phyloP scores from a whole-genome alignment of 345 rosid genomes.

The Eucalyptus cloeziana region DNA sequence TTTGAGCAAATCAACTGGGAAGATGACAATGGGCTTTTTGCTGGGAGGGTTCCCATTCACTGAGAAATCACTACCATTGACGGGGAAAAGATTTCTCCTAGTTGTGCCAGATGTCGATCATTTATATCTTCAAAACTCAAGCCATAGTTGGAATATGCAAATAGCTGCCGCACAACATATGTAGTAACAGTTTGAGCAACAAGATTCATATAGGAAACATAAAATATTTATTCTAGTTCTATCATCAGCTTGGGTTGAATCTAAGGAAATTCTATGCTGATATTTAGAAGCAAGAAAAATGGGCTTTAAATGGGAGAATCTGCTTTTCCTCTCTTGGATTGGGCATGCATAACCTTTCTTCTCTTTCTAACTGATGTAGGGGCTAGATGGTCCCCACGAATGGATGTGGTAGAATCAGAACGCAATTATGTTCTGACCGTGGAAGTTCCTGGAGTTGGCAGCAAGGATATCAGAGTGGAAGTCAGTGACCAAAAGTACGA shows the following conservation, averaged over 20 bases:
- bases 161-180: background rate
- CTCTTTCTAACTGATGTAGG: slow-evolving; percentile 15
- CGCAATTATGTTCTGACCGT: slow-evolving; percentile 35
- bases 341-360: background rate
- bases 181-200: background rate
- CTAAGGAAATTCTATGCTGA: background rate
- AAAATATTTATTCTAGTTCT: background rate
- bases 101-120: background rate
- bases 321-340: background rate
- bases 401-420: slow-evolving; percentile 45
- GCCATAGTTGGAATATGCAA: background rate
- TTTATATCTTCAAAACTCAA: background rate
- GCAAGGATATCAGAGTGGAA: slow-evolving; percentile 67
- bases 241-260: background rate
- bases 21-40: background rate
- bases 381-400: slow-evolving; percentile 47
- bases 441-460: slow-evolving; percentile 62
- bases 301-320: background rate
- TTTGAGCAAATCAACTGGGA: background rate
- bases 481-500: slow-evolving; percentile 42
- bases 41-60: background rate
- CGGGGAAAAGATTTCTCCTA: background rate
- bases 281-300: background rate
- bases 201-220: background rate
- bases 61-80: background rate